Conservation (phyloP, 2,329 filamentous ascomycete species). For the Pseudogymnoascus sp. region DNA sequence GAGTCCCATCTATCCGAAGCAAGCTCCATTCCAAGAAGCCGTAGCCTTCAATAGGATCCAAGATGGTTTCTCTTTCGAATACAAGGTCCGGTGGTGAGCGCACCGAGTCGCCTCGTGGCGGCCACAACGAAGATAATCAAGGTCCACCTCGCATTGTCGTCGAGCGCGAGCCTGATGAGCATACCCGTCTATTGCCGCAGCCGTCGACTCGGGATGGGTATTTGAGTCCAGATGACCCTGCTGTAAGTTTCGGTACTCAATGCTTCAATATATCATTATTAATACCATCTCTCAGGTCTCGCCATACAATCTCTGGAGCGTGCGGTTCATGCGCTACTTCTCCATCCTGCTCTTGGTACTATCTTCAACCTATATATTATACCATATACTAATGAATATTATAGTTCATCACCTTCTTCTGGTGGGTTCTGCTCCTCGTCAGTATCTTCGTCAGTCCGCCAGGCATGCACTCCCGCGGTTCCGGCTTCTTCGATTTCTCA, state of each 20-base stretch:
- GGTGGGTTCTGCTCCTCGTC: slow-evolving; percentile 87
- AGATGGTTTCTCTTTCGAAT: neutral
- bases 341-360: slow-evolving; percentile 61
- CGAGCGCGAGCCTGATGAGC: slow-evolving; percentile 44
- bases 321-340: slow-evolving; percentile 70
- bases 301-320: slow-evolving; percentile 90
- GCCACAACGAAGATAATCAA: slow-evolving; percentile 18
- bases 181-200: slow-evolving; percentile 34
- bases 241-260: slow-evolving; percentile 43
- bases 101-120: slow-evolving; percentile 27
- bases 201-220: slow-evolving; percentile 36
- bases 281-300: slow-evolving; percentile 44
- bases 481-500: slow-evolving; percentile 84
- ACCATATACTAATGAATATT: neutral
- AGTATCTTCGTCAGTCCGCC: slow-evolving; percentile 87
- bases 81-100: neutral
- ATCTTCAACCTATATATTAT: neutral
- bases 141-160: slow-evolving; percentile 25
- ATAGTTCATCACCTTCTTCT: slow-evolving; percentile 62
- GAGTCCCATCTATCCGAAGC: neutral
- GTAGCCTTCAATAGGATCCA: neutral
- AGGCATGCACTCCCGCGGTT: slow-evolving; percentile 75
- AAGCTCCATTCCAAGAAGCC: neutral
- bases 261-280: slow-evolving; percentile 12
- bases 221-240: slow-evolving; percentile 71